Percentiles rank a stretch among this genome's conserved stretches.
Evolutionary conservation across 495 filamentous ascomycete genomes (phyloP).

Genomic region (Hypoxylon fragiforme): DNA sequence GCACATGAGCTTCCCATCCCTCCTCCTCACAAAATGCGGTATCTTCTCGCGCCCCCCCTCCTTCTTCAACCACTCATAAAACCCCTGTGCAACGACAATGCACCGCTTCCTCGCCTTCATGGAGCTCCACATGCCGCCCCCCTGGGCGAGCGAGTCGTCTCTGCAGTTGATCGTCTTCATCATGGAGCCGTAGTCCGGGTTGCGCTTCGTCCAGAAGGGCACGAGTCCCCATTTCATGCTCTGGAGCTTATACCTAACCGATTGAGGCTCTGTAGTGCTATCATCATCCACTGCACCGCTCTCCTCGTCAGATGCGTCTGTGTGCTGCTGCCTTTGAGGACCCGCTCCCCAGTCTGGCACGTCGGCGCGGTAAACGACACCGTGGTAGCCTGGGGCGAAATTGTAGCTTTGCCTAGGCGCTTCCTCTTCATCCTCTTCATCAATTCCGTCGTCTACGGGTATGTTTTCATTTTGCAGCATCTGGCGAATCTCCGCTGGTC

Average conservation of each 20-base stretch:
- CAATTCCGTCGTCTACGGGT: slow-evolving; percentile 74
- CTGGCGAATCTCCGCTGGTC: slow-evolving; percentile 66
- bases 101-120: slow-evolving; percentile 92
- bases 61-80: slow-evolving; percentile 95
- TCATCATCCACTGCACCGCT: slow-evolving; percentile 2
- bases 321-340: slow-evolving; percentile 28
- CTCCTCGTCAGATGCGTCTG: slow-evolving; percentile 7
- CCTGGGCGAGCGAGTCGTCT: slow-evolving; percentile 78
- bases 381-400: slow-evolving; percentile 85
- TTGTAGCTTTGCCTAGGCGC: slow-evolving; percentile 83
- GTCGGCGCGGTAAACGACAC: slow-evolving; percentile 84
- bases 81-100: slow-evolving; percentile 83
- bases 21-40: slow-evolving; percentile 79
- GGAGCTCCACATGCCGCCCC: slow-evolving; percentile 82
- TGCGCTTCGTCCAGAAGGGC: slow-evolving; percentile 88
- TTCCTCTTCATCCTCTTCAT: slow-evolving; percentile 60
- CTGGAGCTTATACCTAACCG: slow-evolving; percentile 76
- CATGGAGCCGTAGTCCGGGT: slow-evolving; percentile 72
- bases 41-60: slow-evolving; percentile 74
- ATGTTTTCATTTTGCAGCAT: slow-evolving; percentile 75
- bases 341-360: slow-evolving; percentile 58
- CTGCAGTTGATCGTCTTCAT: slow-evolving; percentile 94
- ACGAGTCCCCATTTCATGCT: slow-evolving; percentile 70
- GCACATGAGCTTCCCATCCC: slow-evolving; percentile 82
- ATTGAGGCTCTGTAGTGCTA: background rate